phyloP scores from a whole-genome alignment of 2,329 filamentous ascomycete genomes.

The Talaromyces rugulosus region DNA sequence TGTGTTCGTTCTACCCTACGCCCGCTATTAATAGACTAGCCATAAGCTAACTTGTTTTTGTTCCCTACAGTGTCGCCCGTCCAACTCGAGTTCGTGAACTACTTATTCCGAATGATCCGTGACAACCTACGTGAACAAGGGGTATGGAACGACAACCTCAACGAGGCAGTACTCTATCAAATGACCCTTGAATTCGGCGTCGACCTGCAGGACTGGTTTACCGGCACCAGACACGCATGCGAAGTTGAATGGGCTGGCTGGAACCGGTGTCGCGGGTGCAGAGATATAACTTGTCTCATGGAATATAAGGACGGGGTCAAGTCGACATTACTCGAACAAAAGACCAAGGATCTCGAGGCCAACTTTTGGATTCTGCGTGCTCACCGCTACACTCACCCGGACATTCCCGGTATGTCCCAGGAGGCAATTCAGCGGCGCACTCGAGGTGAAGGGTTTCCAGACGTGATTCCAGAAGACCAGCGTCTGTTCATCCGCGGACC shows the following conservation, averaged over 20 bases:
- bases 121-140: slow-evolving; percentile 22
- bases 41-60: slow-evolving; percentile 6
- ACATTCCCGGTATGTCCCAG: slow-evolving; percentile 16
- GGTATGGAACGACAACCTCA: slow-evolving; percentile 16
- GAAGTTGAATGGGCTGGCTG: slow-evolving; percentile 28
- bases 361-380: slow-evolving; percentile 29
- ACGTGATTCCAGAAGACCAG: slow-evolving; percentile 21
- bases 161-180: slow-evolving; percentile 22
- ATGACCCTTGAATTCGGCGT: slow-evolving; percentile 21
- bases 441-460: slow-evolving; percentile 25
- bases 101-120: slow-evolving; percentile 32
- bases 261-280: slow-evolving; percentile 20
- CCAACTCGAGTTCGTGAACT: slow-evolving; percentile 13
- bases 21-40: not conserved
- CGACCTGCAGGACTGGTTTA: slow-evolving; percentile 13
- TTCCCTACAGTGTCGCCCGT: not conserved
- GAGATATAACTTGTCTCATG: slow-evolving; percentile 20
- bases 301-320: slow-evolving; percentile 21
- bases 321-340: not conserved
- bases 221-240: slow-evolving; percentile 27
- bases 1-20: slow-evolving; percentile 19
- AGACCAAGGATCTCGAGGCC: slow-evolving; percentile 14
- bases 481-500: slow-evolving; percentile 27
- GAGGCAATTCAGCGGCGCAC: slow-evolving; percentile 15
- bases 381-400: slow-evolving; percentile 27